phyloP scores from a whole-genome alignment of 2,329 filamentous ascomycete species.

The Emergomyces orientalis region DNA sequence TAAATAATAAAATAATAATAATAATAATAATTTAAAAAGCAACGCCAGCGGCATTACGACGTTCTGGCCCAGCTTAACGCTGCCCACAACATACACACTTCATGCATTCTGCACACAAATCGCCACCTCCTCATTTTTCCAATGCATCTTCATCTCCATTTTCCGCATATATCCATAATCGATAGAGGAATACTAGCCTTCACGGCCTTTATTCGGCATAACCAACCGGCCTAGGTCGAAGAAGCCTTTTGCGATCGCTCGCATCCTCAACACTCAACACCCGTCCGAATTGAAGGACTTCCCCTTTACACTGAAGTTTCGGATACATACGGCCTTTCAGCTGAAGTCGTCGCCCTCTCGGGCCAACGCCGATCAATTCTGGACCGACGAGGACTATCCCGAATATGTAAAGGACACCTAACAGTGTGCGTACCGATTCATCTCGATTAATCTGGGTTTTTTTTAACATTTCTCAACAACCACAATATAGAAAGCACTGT shows the following conservation, averaged over 20 bases:
- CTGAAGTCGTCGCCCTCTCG: neutral
- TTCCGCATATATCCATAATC: neutral
- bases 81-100: neutral
- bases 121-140: slow-evolving; percentile 2
- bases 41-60: neutral
- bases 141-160: neutral
- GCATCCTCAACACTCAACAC: neutral
- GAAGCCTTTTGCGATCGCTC: neutral
- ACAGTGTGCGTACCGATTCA: too few relatives aligned
- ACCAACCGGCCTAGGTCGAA: neutral
- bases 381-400: neutral
- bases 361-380: neutral
- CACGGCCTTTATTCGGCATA: neutral
- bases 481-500: too few relatives aligned
- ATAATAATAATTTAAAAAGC: neutral
- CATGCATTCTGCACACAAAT: neutral
- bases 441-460: too few relatives aligned
- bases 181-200: neutral
- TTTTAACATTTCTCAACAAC: too few relatives aligned
- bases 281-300: neutral
- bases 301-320: neutral
- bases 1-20: too few relatives aligned
- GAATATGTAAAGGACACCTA: neutral
- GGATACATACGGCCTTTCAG: neutral
- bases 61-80: neutral